Conservation (phyloP, 2,329 filamentous ascomycete genomes). For the Diaporthe sp. region DNA sequence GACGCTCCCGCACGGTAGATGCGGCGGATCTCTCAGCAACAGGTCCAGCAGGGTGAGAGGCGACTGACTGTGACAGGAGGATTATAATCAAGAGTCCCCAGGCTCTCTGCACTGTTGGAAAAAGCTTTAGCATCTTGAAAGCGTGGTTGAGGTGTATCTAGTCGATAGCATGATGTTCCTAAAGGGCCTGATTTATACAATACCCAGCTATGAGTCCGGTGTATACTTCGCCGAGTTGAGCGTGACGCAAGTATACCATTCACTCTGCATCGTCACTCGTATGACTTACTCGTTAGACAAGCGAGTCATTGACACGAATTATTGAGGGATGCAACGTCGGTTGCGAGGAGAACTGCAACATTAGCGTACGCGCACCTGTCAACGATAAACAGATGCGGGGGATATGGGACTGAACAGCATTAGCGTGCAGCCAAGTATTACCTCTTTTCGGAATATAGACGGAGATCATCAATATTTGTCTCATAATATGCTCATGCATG, state of each 20-base stretch:
- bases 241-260: not conserved
- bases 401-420: not conserved
- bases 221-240: not conserved
- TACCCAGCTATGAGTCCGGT: not conserved
- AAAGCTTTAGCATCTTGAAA: not conserved
- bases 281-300: no score
- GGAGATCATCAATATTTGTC: not conserved
- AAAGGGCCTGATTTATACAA: not conserved
- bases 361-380: constrained; percentile 8
- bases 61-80: not conserved
- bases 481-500: no score
- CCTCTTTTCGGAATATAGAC: not conserved
- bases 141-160: not conserved
- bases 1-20: not conserved
- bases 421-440: not conserved
- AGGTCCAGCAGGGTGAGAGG: not conserved
- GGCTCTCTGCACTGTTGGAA: not conserved
- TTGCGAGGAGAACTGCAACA: constrained; percentile 10
- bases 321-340: not conserved
- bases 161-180: not conserved
- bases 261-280: not conserved
- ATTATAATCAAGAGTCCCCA: not conserved
- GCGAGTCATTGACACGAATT: not conserved
- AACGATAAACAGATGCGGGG: constrained; percentile 1
- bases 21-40: not conserved